Conservation (phyloP, 2,329 filamentous ascomycete genomes). For the Colletotrichum echinochloae region DNA sequence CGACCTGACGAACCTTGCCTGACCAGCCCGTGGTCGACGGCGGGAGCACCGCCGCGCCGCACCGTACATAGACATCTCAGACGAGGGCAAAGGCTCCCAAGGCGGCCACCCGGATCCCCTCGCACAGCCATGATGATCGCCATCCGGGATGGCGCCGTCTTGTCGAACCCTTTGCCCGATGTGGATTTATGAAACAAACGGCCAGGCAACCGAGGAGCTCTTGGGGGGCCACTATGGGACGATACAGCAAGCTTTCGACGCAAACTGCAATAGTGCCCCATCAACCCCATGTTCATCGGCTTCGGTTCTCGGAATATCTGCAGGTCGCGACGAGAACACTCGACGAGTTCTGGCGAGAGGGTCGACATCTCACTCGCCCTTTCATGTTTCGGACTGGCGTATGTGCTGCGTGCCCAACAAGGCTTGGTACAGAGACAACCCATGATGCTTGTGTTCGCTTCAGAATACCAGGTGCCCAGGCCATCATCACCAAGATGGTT, state of each 20-base stretch:
- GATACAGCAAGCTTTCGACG: constrained; percentile 26
- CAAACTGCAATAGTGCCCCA: constrained; percentile 30
- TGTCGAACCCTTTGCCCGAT: constrained; percentile 27
- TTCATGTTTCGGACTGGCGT: neutral
- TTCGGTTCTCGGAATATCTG: constrained; percentile 6
- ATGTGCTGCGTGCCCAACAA: neutral
- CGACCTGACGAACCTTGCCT: neutral
- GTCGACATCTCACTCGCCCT: constrained; percentile 8
- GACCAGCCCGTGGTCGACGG: constrained; percentile 2
- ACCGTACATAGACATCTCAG: neutral
- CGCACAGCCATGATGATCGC: constrained; percentile 34
- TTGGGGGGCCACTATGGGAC: constrained; percentile 25
- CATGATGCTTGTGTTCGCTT: neutral
- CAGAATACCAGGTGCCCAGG: neutral
- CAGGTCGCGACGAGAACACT: neutral
- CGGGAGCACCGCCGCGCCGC: neutral
- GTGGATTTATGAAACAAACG: constrained; percentile 31
- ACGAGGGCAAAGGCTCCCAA: neutral
- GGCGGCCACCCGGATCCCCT: constrained; percentile 8
- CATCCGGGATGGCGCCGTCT: constrained; percentile 35
- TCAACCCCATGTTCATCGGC: constrained; percentile 16
- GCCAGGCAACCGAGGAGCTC: constrained; percentile 5
- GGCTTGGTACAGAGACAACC: neutral
- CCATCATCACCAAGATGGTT: neutral
- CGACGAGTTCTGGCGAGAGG: neutral